Evolutionary conservation across 1,284 basidiomycete genomes (phyloP).

Genomic region (Ganoderma meredithae): DNA sequence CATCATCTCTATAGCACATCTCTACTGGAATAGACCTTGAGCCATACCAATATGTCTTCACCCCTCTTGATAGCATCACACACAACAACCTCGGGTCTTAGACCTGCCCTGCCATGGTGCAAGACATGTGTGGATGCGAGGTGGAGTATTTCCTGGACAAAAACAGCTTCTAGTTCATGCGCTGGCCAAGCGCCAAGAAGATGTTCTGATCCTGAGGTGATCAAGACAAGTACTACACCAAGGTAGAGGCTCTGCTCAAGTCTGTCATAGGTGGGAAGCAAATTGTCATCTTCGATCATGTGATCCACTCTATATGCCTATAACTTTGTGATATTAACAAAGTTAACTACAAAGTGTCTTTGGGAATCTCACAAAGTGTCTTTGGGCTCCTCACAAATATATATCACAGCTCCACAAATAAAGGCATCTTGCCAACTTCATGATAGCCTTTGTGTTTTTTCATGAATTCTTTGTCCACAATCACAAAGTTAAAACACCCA

Average conservation of each 20-base stretch:
- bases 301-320: no score
- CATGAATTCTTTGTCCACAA: no score
- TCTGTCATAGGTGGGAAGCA: constrained; percentile 45
- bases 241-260: constrained; percentile 49
- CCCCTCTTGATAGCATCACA: constrained; percentile 30
- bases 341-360: no score
- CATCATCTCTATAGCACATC: no score
- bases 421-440: no score
- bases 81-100: constrained; percentile 36
- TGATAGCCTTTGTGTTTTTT: no score
- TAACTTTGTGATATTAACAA: no score
- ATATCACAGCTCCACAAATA: no score
- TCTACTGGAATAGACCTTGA: no score
- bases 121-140: constrained; percentile 43
- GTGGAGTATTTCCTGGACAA: constrained; percentile 45
- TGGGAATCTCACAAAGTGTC: no score
- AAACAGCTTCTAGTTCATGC: constrained; percentile 51
- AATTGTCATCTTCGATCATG: constrained; percentile 51
- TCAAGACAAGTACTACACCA: constrained; percentile 46
- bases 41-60: constrained; percentile 36
- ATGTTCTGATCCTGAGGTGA: constrained; percentile 48
- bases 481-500: no score
- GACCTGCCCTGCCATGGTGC: constrained; percentile 33
- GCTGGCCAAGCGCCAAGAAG: constrained; percentile 44
- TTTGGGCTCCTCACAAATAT: no score